Conservation (phyloP, 2,329 filamentous ascomycete species). For the Rachicladosporium sp. region DNA sequence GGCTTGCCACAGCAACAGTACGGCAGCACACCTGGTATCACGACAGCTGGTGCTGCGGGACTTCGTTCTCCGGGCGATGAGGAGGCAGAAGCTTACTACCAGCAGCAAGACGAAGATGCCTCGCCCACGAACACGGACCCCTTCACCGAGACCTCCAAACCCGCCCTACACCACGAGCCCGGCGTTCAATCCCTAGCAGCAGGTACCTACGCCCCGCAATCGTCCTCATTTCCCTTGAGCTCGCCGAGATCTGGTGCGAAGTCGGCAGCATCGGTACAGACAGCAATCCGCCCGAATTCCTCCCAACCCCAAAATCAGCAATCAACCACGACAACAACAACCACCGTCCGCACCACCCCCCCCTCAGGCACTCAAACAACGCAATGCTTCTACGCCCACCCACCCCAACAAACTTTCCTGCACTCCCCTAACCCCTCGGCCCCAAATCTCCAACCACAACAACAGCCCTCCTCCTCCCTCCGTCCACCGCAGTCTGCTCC, state of each 20-base stretch:
- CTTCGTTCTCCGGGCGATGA: constrained; percentile 22
- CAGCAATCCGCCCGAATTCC: constrained; percentile 12
- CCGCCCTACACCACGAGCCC: constrained; percentile 26
- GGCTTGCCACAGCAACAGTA: constrained; percentile 21
- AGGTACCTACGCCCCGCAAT: constrained; percentile 18
- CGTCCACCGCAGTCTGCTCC: no score
- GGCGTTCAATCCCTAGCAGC: constrained; percentile 22
- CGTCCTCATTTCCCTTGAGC: constrained; percentile 4
- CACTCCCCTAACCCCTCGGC: no score
- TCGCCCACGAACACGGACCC: constrained; percentile 51
- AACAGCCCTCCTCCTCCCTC: no score
- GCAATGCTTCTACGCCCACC: not conserved
- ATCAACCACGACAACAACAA: not conserved
- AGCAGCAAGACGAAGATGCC: constrained; percentile 33
- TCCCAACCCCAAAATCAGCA: not conserved
- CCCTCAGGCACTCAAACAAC: not conserved
- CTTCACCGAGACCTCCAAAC: constrained; percentile 38
- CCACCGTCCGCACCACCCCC: constrained; percentile 1
- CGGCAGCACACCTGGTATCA: constrained; percentile 9
- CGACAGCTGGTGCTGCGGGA: constrained; percentile 13
- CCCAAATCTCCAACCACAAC: no score
- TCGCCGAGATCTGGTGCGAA: constrained; percentile 7
- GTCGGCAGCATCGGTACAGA: constrained; percentile 8
- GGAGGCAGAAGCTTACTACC: constrained; percentile 28
- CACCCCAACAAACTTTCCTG: no score